Base-by-base conservation (phyloP, 495 filamentous ascomycete genomes). In the Lasiosphaeria hispida region DNA sequence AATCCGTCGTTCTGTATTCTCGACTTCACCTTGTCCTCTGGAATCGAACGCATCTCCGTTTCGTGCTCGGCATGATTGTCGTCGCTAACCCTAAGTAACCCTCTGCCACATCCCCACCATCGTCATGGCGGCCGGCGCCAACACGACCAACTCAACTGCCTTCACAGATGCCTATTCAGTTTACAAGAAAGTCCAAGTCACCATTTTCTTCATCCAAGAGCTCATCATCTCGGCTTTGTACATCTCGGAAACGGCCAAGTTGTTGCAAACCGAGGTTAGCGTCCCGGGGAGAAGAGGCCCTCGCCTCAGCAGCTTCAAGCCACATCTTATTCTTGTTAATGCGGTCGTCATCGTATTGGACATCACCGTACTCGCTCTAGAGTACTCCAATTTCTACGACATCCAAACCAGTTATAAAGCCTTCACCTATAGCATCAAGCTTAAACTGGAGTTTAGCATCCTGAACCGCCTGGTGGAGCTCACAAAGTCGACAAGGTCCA, bases 1-100 rank as follows among this genome's bases (percentile, higher is more conserved):
- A 87, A 66, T 83, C 83, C 2, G 61, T 88, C 37, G 83, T 89
- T 8, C 76, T 88, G 13, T 88, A 85, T 68, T 87, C 84, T 5
- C 79, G 86, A 13, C 74, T 88, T 7, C 81, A 88, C 59, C 73
- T 88, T 40, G 68, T 82, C 33, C 69, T 75, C 17, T 76, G 77
- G 30, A 39, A 69, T 71, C 74, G 65, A 19, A 72, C 70, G 35
- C 69, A 81, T 17, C 72, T 87, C 8, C 76, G 78, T 15, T 72
- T 70, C 45, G 75, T 87, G 0, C 69, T 85, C 5, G 61, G 51
- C 40, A 84, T 87, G 79, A 86, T 88, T 61, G 69, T 83, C 8
- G 44, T 79, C 63, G 69, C n/a, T n/a, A n/a, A n/a, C n/a, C n/a
- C n/a, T n/a, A 84, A 63, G 82, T 76, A 11, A 40, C 82, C 39